Conservation (phyloP, 2,329 filamentous ascomycete species). For the Fusarium nurragi region DNA sequence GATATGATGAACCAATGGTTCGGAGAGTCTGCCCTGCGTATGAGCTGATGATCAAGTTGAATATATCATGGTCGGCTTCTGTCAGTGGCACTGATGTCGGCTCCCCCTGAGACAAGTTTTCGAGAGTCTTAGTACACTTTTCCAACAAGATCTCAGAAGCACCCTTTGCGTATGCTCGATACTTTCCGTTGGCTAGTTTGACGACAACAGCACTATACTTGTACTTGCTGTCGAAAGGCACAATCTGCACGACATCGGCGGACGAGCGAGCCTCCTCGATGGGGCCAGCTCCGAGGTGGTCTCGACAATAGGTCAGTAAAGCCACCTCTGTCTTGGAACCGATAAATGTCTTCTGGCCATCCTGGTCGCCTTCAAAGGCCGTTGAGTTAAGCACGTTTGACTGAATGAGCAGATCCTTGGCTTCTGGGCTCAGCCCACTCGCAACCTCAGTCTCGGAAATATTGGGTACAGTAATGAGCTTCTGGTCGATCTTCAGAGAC, state of each 20-base stretch:
- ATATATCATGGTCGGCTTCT: constrained; percentile 60
- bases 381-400: constrained; percentile 69
- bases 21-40: constrained; percentile 74
- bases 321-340: constrained; percentile 68
- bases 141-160: constrained; percentile 65
- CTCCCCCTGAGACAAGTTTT: constrained; percentile 64
- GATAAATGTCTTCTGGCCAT: constrained; percentile 57
- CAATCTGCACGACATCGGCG: constrained; percentile 58
- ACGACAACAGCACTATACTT: constrained; percentile 67
- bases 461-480: constrained; percentile 34
- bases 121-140: constrained; percentile 58
- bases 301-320: constrained; percentile 59
- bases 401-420: constrained; percentile 69
- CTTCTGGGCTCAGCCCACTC: constrained; percentile 24
- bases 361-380: constrained; percentile 63
- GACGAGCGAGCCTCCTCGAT: constrained; percentile 58
- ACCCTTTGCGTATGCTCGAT: constrained; percentile 64
- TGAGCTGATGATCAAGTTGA: constrained; percentile 64
- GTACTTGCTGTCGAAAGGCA: constrained; percentile 64
- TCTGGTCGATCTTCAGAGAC: constrained; percentile 32
- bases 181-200: constrained; percentile 55
- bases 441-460: constrained; percentile 45
- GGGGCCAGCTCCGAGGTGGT: constrained; percentile 60
- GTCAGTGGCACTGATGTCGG: constrained; percentile 59
- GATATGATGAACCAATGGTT: constrained; percentile 77